Evolutionary conservation across 2,329 filamentous ascomycete genomes (phyloP).

Genomic region (Podosphaera fusca): DNA sequence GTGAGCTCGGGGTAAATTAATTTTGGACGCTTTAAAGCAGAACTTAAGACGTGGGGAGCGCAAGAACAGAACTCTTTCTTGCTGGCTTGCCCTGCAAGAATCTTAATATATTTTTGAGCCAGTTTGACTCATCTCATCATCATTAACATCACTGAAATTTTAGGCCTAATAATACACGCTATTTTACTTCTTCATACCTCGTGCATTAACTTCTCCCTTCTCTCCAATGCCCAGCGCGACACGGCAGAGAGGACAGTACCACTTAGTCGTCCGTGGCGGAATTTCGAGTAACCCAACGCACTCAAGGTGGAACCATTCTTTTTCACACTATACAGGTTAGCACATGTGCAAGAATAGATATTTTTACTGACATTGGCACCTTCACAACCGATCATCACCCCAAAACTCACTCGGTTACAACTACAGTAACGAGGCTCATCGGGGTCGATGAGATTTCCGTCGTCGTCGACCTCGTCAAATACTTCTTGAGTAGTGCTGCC

Average conservation of each 20-base stretch:
- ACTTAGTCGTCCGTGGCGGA: slow-evolving; percentile 51
- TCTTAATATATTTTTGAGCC: no score
- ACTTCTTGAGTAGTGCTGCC: slow-evolving; percentile 23
- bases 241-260: slow-evolving; percentile 64
- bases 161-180: no score
- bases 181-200: slow-evolving; percentile 15
- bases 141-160: no score
- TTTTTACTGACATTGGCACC: slow-evolving; percentile 42
- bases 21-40: no score
- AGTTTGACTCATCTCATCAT: no score
- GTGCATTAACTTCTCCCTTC: slow-evolving; percentile 32
- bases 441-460: slow-evolving; percentile 48
- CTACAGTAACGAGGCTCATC: slow-evolving; percentile 56
- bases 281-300: slow-evolving; percentile 48
- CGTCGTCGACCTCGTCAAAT: slow-evolving; percentile 39
- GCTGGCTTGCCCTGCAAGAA: no score
- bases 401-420: slow-evolving; percentile 60
- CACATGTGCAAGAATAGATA: neutral
- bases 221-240: slow-evolving; percentile 37
- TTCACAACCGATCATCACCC: slow-evolving; percentile 66
- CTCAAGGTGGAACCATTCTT: slow-evolving; percentile 67
- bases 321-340: slow-evolving; percentile 34
- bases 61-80: no score
- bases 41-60: no score
- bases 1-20: no score